Evolutionary conservation across 2,329 filamentous ascomycete genomes (phyloP), one percentile per base, ranked within the genome.

Genomic region (Tolypocladium inflatum): DNA sequence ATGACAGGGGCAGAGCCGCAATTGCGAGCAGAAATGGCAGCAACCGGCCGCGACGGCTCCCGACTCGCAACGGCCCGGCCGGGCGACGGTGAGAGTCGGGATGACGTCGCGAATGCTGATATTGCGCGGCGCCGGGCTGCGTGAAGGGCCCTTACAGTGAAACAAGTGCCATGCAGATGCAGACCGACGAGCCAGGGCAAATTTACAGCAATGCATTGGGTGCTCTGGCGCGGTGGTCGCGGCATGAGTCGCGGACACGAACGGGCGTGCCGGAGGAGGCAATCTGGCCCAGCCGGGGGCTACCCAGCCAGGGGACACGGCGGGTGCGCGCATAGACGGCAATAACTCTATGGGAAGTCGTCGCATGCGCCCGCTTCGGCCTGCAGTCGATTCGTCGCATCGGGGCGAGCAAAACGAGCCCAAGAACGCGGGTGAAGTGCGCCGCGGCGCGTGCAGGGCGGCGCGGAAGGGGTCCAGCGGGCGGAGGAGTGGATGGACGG

Each of bases 321-420:
- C 54, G n/a, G 57, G 59, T 51, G 53, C n/a, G 56, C 39, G 52
- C 50, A 26, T 57, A 58, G 38, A 56, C 10, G 17, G 33, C 2
- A 3, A 57, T 63, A 66, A 57, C 58, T 65, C 42, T n/a, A 11
- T 52, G 39, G 41, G 42, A 35, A 35, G 13, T 6, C 1, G 8
- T 10, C 15, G 26, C 15, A 58, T 33, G 43, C 21, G 9, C 7
- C 1, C 19, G 19, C 9, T 59, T 56, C 23, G 53, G 42, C 26
- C 39, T 45, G 37, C 55, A 38, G 57, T 68, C 51, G 73, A 76
- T 71, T 74, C 76, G 71, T 62, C 73, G 61, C 58, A 50, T 55
- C 57, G 54, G 48, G 71, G 71, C 74, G 84, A 84, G 74, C 75
- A 77, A 67, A 86, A 85, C 67, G 80, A 89, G 85, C 82, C 82